Base-by-base conservation (phyloP, 2,329 filamentous ascomycete species). In the Diplodia sapinea region DNA sequence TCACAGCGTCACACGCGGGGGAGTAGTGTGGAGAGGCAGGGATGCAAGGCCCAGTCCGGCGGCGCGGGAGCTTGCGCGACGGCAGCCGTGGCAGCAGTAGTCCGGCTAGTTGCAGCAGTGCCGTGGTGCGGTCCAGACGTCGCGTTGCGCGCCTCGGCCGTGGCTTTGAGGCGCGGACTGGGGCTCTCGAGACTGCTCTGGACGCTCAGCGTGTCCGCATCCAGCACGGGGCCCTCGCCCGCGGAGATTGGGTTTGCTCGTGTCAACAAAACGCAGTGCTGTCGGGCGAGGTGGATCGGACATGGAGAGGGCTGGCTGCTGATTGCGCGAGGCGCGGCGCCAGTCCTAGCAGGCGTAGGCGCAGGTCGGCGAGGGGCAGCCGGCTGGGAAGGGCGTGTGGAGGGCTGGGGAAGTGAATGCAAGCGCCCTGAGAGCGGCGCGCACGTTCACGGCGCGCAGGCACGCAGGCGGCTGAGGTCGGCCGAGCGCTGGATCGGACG, bases 51-150 rank as follows among this genome's bases (percentile, higher is more conserved):
- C 59, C 59, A 63, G 59, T 49, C 59, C 59, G 59, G 15, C 23
- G 59, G 59, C 59, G 59, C 59, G 59, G 59, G 59, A 63, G 59
- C 59, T 63, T 47, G 59, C 59, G 59, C 59, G 31, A 49, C 59
- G 59, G 59, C 59, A 38, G 47, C 59, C 43, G 59, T 63, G 59
- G 59, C 59, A 51, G 47, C 47, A 47, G 57, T 38, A 63, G 59
- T 51, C 31, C 47, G 43, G 36, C 47, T 47, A 38, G 59, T 20
- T 26, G 47, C 43, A 63, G 59, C 59, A 31, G 43, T 51, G 17
- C n/a, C 33, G 17, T 17, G 13, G 31, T 31, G 31, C 4, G n/a
- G 3, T 33, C 31, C 31, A 33, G 31, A 33, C 31, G 23, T 26
- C 3, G 40, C 55, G 55, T 43, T 57, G 55, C n/a, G 55, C 33